Evolutionary conservation across 148 eudicot species (phyloP), one percentile per base, ranked within the genome.

Genomic region (Polygonum aviculare): DNA sequence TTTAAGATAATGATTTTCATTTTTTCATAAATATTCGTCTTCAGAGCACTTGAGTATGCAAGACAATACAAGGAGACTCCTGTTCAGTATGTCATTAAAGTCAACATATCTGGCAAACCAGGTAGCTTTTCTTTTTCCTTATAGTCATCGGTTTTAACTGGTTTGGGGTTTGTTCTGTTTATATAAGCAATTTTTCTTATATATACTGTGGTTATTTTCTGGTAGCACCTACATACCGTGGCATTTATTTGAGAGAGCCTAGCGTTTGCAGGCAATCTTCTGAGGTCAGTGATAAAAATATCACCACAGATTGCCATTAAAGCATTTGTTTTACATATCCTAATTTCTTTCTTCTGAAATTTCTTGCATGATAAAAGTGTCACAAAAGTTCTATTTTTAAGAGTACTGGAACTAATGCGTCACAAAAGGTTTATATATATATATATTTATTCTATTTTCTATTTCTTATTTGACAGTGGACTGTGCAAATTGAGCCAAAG

Each of bases 211-310:
- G 36, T 36, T 60, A 67, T 77, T 62, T 84, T 77, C 71, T 74
- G 85, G 86, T 92, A 94, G 97, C 84, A 60, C 95, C 98, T 74
- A 86, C 90, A 22, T 87, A 78, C 75, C 96, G 98, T 79, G 98
- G 98, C 77, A 87, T 94, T 80, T 94, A 94, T 87, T 90, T 94
- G 36, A 88, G 98, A 76, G 98, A 94, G 75, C 82, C 93, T 75
- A 85, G 84, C 75, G 76, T 82, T 77, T 94, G 91, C 76, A 83
- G 84, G 79, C 91, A 86, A 78, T 73, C 88, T 70, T 90, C 97
- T 11, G 98, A 94, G 93, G 98, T 92, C 80, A 84, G 50, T 36
- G 44, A 35, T 15, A 26, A 26, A 26, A 26, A 26, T 26, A 26
- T 26, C 31, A 26, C 31, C 31, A 26, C 31, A 26, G 31, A 26